Conservation (phyloP, 495 filamentous ascomycete species). For the Xylaria curta region DNA sequence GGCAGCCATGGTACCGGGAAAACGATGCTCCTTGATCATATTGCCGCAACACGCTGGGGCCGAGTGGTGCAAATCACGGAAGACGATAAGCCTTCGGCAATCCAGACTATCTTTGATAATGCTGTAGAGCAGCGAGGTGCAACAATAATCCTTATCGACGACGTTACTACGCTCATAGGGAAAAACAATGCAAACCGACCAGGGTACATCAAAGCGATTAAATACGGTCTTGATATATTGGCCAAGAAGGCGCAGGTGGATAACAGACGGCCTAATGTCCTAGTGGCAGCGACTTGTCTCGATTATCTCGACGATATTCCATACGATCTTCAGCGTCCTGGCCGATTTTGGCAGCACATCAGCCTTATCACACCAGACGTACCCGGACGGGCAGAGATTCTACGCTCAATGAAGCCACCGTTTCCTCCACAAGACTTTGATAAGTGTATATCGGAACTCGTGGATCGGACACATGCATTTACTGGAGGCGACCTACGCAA, state of each 20-base stretch:
- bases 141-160: constrained; percentile 82
- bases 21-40: constrained; percentile 68
- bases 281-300: constrained; percentile 78
- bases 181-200: constrained; percentile 61
- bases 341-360: constrained; percentile 73
- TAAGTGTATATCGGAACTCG: constrained; percentile 50
- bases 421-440: constrained; percentile 44
- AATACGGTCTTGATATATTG: constrained; percentile 60
- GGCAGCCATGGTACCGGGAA: constrained; percentile 87
- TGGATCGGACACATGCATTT: constrained; percentile 61
- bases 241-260: constrained; percentile 42
- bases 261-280: constrained; percentile 49
- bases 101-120: constrained; percentile 74
- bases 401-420: constrained; percentile 58
- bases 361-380: constrained; percentile 82
- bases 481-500: constrained; percentile 55
- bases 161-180: constrained; percentile 75
- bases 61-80: constrained; percentile 66
- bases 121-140: constrained; percentile 71
- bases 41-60: constrained; percentile 73
- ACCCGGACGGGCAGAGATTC: constrained; percentile 72
- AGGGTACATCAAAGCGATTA: constrained; percentile 55
- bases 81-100: constrained; percentile 60
- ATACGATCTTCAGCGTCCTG: constrained; percentile 68
- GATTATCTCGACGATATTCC: constrained; percentile 78